phyloP scores from a whole-genome alignment of 1,284 basidiomycete species.

The Cerioporus squamosus region DNA sequence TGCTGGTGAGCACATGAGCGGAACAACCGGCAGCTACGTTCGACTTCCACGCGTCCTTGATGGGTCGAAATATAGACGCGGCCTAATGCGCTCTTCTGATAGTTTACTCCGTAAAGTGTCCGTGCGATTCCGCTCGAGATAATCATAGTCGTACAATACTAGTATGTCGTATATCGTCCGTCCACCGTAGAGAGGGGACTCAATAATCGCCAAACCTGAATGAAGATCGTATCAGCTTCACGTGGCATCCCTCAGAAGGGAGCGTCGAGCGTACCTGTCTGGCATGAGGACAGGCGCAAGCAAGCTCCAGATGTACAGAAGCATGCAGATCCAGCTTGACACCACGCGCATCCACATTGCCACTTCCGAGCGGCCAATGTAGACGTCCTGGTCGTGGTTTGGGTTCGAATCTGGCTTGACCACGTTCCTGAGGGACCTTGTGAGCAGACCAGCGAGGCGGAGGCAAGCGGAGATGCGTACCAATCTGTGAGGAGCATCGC shows the following conservation, averaged over 20 bases:
- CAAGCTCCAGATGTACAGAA: slow-evolving; percentile 90
- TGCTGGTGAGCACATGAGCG: slow-evolving; percentile 10
- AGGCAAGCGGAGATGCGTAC: slow-evolving; percentile 51
- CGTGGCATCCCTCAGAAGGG: neutral
- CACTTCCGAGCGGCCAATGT: slow-evolving; percentile 93
- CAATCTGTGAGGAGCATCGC: slow-evolving; percentile 99
- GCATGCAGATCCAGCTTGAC: slow-evolving; percentile 93
- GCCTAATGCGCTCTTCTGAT: too few species aligned
- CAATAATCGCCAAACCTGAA: slow-evolving; percentile 28
- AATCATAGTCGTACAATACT: neutral
- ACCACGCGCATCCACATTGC: slow-evolving; percentile 99
- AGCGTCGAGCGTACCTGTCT: slow-evolving; percentile 60
- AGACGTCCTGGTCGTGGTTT: slow-evolving; percentile 76
- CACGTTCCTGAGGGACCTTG: slow-evolving; percentile 63
- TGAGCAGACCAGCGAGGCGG: neutral
- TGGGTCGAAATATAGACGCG: too few species aligned
- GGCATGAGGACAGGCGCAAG: slow-evolving; percentile 90
- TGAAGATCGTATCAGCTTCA: neutral
- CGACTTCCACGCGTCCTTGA: neutral
- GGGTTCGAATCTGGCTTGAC: slow-evolving; percentile 50
- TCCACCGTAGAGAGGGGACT: neutral
- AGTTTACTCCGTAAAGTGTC: too few species aligned
- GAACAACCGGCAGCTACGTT: too few species aligned
- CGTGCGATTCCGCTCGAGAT: neutral
- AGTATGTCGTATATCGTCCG: neutral